Percentiles rank a stretch among this genome's conserved stretches.
Evolutionary conservation across 305 asterid species (phyloP).

Genomic region (Withania somnifera): DNA sequence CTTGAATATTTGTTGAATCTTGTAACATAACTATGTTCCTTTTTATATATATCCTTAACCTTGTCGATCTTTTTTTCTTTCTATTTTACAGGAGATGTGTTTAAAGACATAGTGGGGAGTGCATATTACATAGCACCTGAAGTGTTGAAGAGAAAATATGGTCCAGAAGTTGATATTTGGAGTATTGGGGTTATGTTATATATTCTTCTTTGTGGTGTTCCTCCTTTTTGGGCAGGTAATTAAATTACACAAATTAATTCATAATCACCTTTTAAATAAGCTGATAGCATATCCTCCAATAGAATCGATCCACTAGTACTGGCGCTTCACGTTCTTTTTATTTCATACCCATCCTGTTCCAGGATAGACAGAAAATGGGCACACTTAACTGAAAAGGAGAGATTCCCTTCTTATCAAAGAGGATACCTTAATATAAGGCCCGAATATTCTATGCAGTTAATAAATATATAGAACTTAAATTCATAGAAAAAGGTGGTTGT

Average conservation of each 20-base stretch:
- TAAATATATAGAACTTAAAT: not conserved
- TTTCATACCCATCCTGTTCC: not conserved
- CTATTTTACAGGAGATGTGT: conserved; percentile 40
- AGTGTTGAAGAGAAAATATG: conserved; percentile 63
- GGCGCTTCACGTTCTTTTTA: not conserved
- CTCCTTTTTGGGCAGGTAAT: conserved; percentile 90
- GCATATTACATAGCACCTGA: conserved; percentile 87
- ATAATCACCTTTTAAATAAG: not conserved
- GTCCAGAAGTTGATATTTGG: conserved; percentile 93
- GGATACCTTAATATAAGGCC: not conserved
- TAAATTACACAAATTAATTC: not conserved
- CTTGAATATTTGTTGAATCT: not conserved
- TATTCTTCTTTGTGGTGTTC: conserved; percentile 80
- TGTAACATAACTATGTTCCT: not conserved
- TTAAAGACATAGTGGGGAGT: conserved; percentile 80
- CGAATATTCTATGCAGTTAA: not conserved
- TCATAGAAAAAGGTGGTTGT: not conserved
- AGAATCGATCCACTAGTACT: not conserved
- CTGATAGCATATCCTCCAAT: not conserved
- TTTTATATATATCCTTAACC: not conserved
- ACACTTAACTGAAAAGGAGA: not conserved
- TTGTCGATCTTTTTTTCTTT: not conserved
- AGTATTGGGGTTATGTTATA: conserved; percentile 80
- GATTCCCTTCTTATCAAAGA: not conserved
- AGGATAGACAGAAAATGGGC: not conserved